phyloP scores from a whole-genome alignment of 2,329 filamentous ascomycete genomes.

The Botrytis medusae region DNA sequence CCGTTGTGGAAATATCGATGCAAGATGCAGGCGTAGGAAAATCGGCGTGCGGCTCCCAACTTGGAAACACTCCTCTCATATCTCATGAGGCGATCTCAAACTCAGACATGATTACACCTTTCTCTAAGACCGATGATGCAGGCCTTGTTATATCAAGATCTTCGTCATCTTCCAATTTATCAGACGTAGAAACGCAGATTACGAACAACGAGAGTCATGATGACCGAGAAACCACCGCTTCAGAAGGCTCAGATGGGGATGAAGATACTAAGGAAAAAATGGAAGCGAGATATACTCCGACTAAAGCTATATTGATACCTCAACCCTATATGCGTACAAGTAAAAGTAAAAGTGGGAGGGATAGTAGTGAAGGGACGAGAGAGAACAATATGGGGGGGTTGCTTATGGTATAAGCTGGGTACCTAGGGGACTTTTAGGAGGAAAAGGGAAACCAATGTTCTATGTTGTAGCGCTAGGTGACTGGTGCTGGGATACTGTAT shows the following conservation, averaged over 20 bases:
- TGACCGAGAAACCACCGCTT: not conserved
- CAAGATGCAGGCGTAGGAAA: not conserved
- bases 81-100: not conserved
- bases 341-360: slow-evolving; percentile 3
- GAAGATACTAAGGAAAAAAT: not conserved
- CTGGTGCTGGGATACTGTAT: not conserved
- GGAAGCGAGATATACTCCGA: slow-evolving; percentile 1
- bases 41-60: not conserved
- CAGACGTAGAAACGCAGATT: not conserved
- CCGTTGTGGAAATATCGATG: not conserved
- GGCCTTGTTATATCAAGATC: not conserved
- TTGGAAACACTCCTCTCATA: not conserved
- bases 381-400: slow-evolving; percentile 2
- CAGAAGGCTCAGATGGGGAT: slow-evolving; percentile 1
- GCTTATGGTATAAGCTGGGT: slow-evolving; percentile 5
- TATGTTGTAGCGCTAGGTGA: not conserved
- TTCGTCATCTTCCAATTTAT: not conserved
- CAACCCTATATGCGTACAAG: not conserved
- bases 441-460: not conserved
- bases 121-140: not conserved
- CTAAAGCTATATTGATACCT: slow-evolving; percentile 6
- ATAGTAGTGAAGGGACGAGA: not conserved
- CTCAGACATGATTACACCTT: not conserved
- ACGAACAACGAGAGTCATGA: not conserved
- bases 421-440: not conserved